A percentile compares a stretch with the other conserved stretches of the same genome.
phyloP scores from a whole-genome alignment of 805 yeast genomes.

The Lipomyces orientalis region DNA sequence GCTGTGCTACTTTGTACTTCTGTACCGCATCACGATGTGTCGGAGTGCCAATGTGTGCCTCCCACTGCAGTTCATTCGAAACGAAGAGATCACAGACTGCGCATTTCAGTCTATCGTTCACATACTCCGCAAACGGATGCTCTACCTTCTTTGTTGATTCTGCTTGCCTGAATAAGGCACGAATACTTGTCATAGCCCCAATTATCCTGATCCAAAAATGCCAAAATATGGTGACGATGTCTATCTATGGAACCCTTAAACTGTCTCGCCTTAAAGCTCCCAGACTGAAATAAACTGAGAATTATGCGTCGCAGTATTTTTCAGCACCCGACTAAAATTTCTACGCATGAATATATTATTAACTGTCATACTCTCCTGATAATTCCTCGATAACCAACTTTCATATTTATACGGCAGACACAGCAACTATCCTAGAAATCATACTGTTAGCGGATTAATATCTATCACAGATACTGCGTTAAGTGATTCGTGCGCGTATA shows the following conservation, averaged over 20 bases:
- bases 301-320: neutral
- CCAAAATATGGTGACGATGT: neutral
- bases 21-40: conserved; percentile 18
- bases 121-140: conserved; percentile 23
- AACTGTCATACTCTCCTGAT: neutral
- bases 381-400: neutral
- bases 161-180: conserved; percentile 5
- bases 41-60: conserved; percentile 23
- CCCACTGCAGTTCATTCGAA: conserved; percentile 22
- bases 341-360: neutral
- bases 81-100: conserved; percentile 22
- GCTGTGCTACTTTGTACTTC: conserved; percentile 21
- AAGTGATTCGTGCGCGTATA: neutral
- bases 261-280: neutral
- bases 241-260: neutral
- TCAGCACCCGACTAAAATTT: neutral
- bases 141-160: conserved; percentile 10
- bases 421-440: neutral
- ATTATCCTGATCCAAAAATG: neutral
- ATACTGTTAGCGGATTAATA: neutral
- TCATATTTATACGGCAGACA: neutral
- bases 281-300: neutral
- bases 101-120: conserved; percentile 18
- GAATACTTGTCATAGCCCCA: conserved; percentile 9
- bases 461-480: neutral